A percentile compares a stretch with the other conserved stretches of the same genome.
phyloP scores from a whole-genome alignment of 352 stramenopile species.

The Globisporangium canariense region DNA sequence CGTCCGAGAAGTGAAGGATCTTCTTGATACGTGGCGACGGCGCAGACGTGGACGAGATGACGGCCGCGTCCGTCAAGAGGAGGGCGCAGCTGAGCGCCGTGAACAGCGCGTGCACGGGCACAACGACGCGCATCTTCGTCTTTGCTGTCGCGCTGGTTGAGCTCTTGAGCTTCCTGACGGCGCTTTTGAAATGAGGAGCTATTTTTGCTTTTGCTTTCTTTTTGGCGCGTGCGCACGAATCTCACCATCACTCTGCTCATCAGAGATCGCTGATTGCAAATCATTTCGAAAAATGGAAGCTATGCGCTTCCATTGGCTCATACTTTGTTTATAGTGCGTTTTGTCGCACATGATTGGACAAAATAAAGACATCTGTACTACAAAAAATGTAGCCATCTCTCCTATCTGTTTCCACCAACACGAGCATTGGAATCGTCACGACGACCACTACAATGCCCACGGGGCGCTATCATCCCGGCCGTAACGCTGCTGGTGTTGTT shows the following conservation, averaged over 20 bases:
- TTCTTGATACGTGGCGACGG: constrained; percentile 17
- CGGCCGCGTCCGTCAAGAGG: neutral
- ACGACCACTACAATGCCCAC: too few species aligned
- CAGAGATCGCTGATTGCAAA: too few species aligned
- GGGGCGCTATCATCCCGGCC: too few species aligned
- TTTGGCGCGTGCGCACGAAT: too few species aligned
- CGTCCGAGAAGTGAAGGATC: constrained; percentile 85
- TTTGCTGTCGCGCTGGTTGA: neutral
- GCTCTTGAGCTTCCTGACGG: too few species aligned
- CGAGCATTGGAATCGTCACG: too few species aligned
- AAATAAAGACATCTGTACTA: neutral
- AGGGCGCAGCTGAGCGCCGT: neutral
- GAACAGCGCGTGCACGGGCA: neutral
- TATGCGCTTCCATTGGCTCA: neutral
- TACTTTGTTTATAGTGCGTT: neutral
- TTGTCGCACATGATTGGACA: constrained; percentile 2
- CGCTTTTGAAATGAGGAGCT: too few species aligned
- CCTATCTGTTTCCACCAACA: too few species aligned
- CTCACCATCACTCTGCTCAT: too few species aligned
- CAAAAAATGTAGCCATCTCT: neutral
- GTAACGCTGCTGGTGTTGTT: too few species aligned
- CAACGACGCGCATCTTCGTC: neutral
- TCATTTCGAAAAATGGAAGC: too few species aligned
- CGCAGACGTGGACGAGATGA: neutral
- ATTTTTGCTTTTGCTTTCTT: too few species aligned